Base-by-base conservation (phyloP, 2,329 filamentous ascomycete genomes). In the Whalleya microplaca region DNA sequence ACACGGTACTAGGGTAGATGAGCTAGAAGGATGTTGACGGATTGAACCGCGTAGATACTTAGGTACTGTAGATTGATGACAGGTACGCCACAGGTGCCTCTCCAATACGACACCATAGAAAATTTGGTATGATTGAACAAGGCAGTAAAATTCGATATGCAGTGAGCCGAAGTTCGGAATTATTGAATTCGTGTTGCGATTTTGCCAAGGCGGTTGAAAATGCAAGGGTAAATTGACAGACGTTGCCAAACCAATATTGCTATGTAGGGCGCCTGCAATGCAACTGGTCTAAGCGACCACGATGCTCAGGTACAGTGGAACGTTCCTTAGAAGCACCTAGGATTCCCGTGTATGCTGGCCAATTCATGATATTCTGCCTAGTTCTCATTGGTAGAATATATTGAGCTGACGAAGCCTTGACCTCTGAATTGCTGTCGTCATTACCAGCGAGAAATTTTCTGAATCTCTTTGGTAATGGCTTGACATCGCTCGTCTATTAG, bases 201-300 rank as follows among this genome's bases (percentile, higher is more conserved):
- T 50, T 56, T 56, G 65, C 66, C 66, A 67, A 67, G 64, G 56
- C 64, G 66, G 66, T 65, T 68, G 66, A 68, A 66, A 55, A 63
- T 66, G 62, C 63, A 61, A 62, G 65, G 61, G 60, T 65, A 67
- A 67, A 67, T 66, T 64, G 59, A 48, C 45, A 55, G 40, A 56
- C 49, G 56, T 19, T 45, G 44, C 16, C 44, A 54, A 48, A 51
- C 40, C 40, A 51, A 51, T 51, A 58, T 56, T 55, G 53, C 51
- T 48, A 43, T 59, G 57, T 56, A 57, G 41, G n/a, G 56, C 55
- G 53, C 49, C 63, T 67, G 62, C 64, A 65, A 40, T 57, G 55
- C 52, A 43, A 63, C 62, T 56, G 52, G 53, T 43, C 10, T 57
- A 61, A 63, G 63, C 62, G 53, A 59, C 14, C n/a, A 21, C 59